A percentile compares a stretch with the other conserved stretches of the same genome.
These are phyloP conservation scores for Cercospora sojina DNA, from an alignment of 2,329 filamentous ascomycete genomes.

Conservation along the genomic window DNA sequence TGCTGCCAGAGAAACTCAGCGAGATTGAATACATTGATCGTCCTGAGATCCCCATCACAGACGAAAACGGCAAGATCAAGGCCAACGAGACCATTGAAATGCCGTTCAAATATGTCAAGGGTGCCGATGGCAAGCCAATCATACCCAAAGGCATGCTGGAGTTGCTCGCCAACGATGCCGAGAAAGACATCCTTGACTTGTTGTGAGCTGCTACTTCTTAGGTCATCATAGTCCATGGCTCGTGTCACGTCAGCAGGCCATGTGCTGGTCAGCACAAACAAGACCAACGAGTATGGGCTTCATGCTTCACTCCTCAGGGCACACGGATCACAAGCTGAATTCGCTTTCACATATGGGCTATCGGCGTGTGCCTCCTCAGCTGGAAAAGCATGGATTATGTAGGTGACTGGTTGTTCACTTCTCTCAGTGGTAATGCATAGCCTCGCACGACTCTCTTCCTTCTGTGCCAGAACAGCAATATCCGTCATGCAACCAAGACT, in stretches of 20 bases:
- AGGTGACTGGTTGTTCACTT: background rate
- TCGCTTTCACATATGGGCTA: background rate
- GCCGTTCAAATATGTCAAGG: constrained; percentile 94
- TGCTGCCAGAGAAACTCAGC: constrained; percentile 65
- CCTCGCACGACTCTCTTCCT: background rate
- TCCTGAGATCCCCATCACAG: constrained; percentile 84
- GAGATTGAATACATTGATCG: constrained; percentile 81
- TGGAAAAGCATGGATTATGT: background rate
- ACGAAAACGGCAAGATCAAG: constrained; percentile 41
- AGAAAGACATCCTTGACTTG: constrained; percentile 85
- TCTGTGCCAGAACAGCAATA: background rate
- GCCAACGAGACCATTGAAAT: constrained; percentile 88
- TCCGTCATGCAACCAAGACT: background rate
- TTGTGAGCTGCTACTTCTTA: constrained; percentile 51
- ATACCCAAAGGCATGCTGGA: constrained; percentile 98
- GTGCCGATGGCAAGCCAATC: constrained; percentile 67
- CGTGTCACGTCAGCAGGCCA: background rate
- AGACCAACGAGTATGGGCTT: background rate
- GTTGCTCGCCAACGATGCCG: constrained; percentile 87
- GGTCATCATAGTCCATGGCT: background rate
- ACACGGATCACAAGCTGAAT: background rate
- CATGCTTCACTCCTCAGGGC: background rate
- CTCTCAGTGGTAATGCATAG: background rate
- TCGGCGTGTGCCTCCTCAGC: background rate
- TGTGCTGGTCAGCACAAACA: background rate